Evolutionary conservation across 306 rosid genomes (phyloP), one percentile per base, ranked within the genome.

Genomic region (Alnus rubra): DNA sequence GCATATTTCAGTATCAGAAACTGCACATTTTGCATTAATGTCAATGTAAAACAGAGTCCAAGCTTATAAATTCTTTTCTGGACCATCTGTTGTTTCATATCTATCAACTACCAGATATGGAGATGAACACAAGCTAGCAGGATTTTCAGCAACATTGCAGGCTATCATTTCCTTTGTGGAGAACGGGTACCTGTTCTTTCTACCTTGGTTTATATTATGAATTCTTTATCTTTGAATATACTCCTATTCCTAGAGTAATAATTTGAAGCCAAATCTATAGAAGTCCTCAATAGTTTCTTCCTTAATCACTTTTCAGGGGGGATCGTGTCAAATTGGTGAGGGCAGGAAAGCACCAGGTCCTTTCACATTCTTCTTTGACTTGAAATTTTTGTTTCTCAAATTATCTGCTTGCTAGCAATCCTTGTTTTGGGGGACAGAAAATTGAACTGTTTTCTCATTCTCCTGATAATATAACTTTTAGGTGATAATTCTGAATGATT

Each of bases 101-200:
- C 23, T 76, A 52, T 83, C 76, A 56, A 63, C 31, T 76, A 74
- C 8, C 77, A 94, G 98, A 87, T 88, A 94, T 37, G 98, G 98
- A 50, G 98, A 94, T 67, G 98, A 92, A 77, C 92, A 94, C 91
- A 94, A 90, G 82, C 94, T 94, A 84, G 97, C 98, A 51, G 98
- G 98, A 82, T 94, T 94, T 88, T 92, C 97, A 35, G 98, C 98
- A 73, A 94, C 97, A 77, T 87, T 94, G 87, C 98, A 94, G 84
- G 98, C 98, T 54, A 94, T 94, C 71, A 94, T 94, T 83, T 94
- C 98, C 84, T 94, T 92, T 55, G 97, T 92, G 69, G 97, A 94
- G 87, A 89, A 89, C 76, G 97, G 98, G 98, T 92, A 89, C 74
- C 15, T 76, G 15, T 51, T 83, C 75, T 52, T 82, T 74, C 69